Percentiles rank a stretch among this genome's conserved stretches.
Conservation (phyloP, 2,329 filamentous ascomycete genomes). For the Alternaria infectoria region DNA sequence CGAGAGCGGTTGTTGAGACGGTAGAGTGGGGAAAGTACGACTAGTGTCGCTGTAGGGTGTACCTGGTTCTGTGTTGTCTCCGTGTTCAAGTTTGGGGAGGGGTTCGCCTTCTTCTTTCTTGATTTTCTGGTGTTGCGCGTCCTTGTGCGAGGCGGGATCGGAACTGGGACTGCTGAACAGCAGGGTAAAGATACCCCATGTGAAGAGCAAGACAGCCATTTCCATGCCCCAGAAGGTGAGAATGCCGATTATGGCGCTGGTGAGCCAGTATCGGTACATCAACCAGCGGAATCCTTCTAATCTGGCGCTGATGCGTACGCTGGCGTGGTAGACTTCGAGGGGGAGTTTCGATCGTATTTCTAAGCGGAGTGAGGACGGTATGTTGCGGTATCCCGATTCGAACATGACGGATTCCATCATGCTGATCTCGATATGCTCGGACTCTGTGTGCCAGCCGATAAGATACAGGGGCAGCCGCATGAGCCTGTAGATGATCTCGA, state of each 20-base stretch:
- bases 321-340: conserved; percentile 77
- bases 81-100: background rate
- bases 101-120: conserved; percentile 9
- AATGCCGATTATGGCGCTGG: conserved; percentile 73
- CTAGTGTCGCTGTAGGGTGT: conserved; percentile 54
- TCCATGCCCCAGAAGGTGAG: conserved; percentile 78
- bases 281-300: conserved; percentile 74
- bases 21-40: conserved; percentile 57
- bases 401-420: conserved; percentile 80
- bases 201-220: conserved; percentile 68
- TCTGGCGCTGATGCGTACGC: conserved; percentile 73
- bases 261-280: conserved; percentile 83
- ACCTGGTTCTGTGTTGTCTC: conserved; percentile 18
- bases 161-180: conserved; percentile 35
- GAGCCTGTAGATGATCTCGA: conserved; percentile 34
- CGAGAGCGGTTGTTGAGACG: conserved; percentile 51
- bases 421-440: conserved; percentile 66
- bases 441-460: conserved; percentile 69
- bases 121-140: background rate
- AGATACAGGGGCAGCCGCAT: conserved; percentile 69
- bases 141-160: background rate
- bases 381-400: conserved; percentile 56
- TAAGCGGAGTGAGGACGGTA: conserved; percentile 62
- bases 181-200: conserved; percentile 66
- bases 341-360: conserved; percentile 73